Base-by-base conservation (phyloP, 2,329 filamentous ascomycete species). In the Cyclaneusma minus region DNA sequence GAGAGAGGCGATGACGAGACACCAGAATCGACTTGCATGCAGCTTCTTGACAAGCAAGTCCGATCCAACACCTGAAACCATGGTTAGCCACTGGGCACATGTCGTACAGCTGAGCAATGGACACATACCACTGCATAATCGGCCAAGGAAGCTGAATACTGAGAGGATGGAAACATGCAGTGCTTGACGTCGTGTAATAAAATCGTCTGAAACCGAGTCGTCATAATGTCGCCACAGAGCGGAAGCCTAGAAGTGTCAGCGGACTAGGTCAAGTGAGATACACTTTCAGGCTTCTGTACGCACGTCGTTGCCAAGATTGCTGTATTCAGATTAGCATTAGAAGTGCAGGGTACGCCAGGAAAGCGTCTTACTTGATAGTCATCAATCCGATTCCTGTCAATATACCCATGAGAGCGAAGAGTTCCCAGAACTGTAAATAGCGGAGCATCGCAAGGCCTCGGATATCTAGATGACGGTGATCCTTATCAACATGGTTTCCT, bases 111-210 rank as follows among this genome's bases (percentile, higher is more conserved):
- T 3, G 12, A 11, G 13, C 9, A 17, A n/a, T 16, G n/a, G 13
- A 14, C 6, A 50, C 64, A 42, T 54, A 79, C 75, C 80, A 40
- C 76, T 83, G 6, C 69, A 56, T 1, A 98, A 62, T 30, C 89
- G 74, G 3, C 89, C 89, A 3, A 70, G 41, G 48, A 93, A 95
- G 40, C 81, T 91, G 44, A 76, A 77, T 24, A 94, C 54, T 0
- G 87, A 95, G n/a, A 98, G 61, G 27, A 92, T 82, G 2, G 83
- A 92, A 7, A 98, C 89, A 44, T 98, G 87, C 59, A 91, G 70
- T 34, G 91, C 74, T 50, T 95, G 89, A 25, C 70, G 71, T 30
- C 77, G 65, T 26, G 82, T 69, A 27, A 98, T 76, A 39, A 84
- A 85, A 25, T 74, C 68, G 22, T 78, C 62, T 33, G 65, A 63